A percentile compares a stretch with the other conserved stretches of the same genome.
These are phyloP conservation scores for Lecanicillium sp. DNA, from an alignment of 2,329 filamentous ascomycete species.

Conservation along the genomic window DNA sequence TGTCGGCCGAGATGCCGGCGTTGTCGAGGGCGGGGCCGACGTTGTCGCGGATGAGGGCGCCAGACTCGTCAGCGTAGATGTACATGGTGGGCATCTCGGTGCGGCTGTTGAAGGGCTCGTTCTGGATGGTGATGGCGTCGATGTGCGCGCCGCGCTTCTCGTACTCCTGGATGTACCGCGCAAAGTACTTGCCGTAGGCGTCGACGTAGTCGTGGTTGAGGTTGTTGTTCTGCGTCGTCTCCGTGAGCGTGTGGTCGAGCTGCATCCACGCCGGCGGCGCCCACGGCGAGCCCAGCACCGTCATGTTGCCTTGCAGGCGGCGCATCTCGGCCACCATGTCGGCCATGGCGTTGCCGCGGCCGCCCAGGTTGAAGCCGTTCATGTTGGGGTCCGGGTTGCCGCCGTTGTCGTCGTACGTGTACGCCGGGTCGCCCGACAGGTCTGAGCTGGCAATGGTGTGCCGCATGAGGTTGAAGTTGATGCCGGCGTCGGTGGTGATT, in stretches of 20 bases:
- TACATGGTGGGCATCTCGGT: conserved; percentile 30
- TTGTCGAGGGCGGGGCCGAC: conserved; percentile 28
- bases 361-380: conserved; percentile 25
- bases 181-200: conserved; percentile 31
- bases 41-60: conserved; percentile 26
- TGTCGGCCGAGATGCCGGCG: conserved; percentile 29
- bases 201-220: conserved; percentile 22
- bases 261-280: conserved; percentile 35
- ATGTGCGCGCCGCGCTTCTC: conserved; percentile 23
- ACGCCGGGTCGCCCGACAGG: conserved; percentile 29
- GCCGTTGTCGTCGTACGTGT: conserved; percentile 29
- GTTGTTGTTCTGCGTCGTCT: conserved; percentile 28
- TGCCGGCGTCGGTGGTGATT: conserved; percentile 27
- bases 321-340: conserved; percentile 28
- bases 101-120: conserved; percentile 33
- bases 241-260: conserved; percentile 24
- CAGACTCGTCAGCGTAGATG: conserved; percentile 28
- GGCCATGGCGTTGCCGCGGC: conserved; percentile 30
- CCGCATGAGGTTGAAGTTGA: conserved; percentile 30
- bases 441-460: conserved; percentile 34
- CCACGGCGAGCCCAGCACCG: conserved; percentile 31
- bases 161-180: conserved; percentile 33
- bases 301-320: conserved; percentile 23
- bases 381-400: conserved; percentile 12
- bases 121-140: conserved; percentile 36